phyloP scores from a whole-genome alignment of 164 flowering plant species.

The Tetracentron sinense region DNA sequence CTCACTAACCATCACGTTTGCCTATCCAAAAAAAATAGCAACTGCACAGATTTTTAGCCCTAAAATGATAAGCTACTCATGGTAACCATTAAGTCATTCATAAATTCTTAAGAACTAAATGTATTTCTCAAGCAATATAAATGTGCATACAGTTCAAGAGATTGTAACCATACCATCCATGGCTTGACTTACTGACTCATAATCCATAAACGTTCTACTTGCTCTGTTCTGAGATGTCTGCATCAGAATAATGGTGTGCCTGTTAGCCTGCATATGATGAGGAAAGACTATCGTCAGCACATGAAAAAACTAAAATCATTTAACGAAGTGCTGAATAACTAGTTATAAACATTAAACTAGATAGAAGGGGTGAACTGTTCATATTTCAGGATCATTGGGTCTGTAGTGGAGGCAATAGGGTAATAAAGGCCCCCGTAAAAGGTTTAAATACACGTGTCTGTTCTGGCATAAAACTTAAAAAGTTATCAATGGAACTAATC shows the following conservation, averaged over 20 bases:
- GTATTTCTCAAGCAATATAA: neutral
- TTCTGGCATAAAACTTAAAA: neutral
- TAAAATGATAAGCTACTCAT: no score
- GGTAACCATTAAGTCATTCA: neutral
- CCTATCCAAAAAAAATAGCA: no score
- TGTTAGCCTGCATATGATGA: conserved; percentile 56
- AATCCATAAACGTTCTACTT: conserved; percentile 93
- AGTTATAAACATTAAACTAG: neutral
- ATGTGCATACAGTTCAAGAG: neutral
- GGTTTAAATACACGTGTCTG: neutral
- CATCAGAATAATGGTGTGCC: conserved; percentile 90
- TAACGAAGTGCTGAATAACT: neutral
- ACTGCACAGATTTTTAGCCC: no score
- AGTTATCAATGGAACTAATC: neutral
- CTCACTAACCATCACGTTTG: no score
- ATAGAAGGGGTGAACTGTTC: neutral
- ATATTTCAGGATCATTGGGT: neutral
- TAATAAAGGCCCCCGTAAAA: neutral
- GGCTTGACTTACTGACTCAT: conserved; percentile 80
- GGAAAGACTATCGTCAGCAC: neutral
- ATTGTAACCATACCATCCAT: conserved; percentile 68
- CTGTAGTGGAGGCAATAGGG: no score
- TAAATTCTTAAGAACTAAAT: neutral
- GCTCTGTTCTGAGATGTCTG: conserved; percentile 80
- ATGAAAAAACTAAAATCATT: neutral